Evolutionary conservation across 306 rosid genomes (phyloP).

Genomic region (Malus sieversii): DNA sequence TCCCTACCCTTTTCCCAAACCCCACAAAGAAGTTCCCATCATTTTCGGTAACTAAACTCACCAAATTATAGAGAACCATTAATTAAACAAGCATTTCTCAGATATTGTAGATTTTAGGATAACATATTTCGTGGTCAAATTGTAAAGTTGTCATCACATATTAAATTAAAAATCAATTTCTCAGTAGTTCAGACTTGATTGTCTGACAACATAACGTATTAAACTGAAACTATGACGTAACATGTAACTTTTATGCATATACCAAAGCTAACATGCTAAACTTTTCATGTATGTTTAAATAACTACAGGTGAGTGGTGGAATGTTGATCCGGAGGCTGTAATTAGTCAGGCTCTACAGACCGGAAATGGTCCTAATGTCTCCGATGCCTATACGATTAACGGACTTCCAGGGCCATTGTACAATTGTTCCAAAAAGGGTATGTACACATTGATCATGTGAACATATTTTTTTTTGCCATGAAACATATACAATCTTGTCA

Average conservation of each 20-base stretch:
- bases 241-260: not conserved
- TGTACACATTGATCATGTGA: not conserved
- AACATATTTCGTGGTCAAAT: not conserved
- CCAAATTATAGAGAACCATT: not conserved
- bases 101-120: not conserved
- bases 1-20: constrained; percentile 53
- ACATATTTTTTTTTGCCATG: not conserved
- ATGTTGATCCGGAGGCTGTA: constrained; percentile 49
- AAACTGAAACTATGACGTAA: not conserved
- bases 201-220: not conserved
- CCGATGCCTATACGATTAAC: constrained; percentile 65
- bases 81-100: not conserved
- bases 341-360: constrained; percentile 58
- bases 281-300: not conserved
- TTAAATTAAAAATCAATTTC: not conserved
- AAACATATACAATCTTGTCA: not conserved
- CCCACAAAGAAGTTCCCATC: constrained; percentile 51
- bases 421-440: constrained; percentile 54
- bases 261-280: not conserved
- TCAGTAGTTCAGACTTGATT: not conserved
- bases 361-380: constrained; percentile 63
- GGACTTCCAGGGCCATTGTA: constrained; percentile 71
- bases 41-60: constrained; percentile 38
- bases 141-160: not conserved
- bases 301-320: constrained; percentile 74